phyloP scores from a whole-genome alignment of 2,329 filamentous ascomycete genomes.

The Claviceps arundinis region DNA sequence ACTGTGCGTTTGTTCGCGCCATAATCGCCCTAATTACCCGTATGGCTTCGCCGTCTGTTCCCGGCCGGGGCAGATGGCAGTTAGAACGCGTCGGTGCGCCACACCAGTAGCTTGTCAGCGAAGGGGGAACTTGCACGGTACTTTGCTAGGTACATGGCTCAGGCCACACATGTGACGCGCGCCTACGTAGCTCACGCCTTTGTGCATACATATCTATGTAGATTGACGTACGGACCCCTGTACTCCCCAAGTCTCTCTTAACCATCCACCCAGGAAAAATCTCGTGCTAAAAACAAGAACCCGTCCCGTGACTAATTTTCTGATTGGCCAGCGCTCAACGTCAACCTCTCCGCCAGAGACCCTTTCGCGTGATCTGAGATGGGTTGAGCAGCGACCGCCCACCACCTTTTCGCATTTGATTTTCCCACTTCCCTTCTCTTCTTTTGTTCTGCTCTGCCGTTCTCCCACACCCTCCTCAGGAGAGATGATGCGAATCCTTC shows the following conservation, averaged over 20 bases:
- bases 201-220: background rate
- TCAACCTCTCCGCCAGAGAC: constrained; percentile 22
- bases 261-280: background rate
- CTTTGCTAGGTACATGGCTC: background rate
- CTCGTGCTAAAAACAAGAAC: constrained; percentile 21
- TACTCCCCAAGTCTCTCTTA: background rate
- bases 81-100: constrained; percentile 10
- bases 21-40: no score
- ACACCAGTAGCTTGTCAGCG: constrained; percentile 3
- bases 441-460: constrained; percentile 15
- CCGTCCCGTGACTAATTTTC: constrained; percentile 23
- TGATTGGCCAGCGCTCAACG: constrained; percentile 23
- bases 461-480: constrained; percentile 16
- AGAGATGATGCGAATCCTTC: no score
- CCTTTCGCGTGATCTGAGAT: constrained; percentile 20
- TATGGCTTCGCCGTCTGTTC: constrained; percentile 2
- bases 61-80: constrained; percentile 2
- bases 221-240: background rate
- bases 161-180: background rate
- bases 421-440: constrained; percentile 7
- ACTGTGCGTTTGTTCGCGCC: no score
- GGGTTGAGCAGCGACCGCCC: constrained; percentile 11
- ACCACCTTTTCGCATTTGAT: constrained; percentile 8
- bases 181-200: background rate
- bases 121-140: background rate